These are phyloP conservation scores for Xylaria polymorpha DNA, from an alignment of 2,329 filamentous ascomycete species.

Conservation along the genomic window DNA sequence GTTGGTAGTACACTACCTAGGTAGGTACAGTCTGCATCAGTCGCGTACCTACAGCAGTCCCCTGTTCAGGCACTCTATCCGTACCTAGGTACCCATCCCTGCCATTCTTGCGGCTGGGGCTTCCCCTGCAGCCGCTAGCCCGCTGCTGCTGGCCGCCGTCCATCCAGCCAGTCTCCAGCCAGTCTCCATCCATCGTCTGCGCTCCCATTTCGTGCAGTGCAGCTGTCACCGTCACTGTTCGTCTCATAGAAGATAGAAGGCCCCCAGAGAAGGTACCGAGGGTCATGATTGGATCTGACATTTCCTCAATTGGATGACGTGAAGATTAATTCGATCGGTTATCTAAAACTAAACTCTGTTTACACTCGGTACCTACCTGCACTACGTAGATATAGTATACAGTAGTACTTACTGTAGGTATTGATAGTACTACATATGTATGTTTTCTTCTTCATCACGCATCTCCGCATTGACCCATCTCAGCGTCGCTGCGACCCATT, in stretches of 20 bases:
- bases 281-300: not conserved
- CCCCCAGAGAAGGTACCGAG: not conserved
- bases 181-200: no score
- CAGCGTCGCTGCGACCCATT: constrained; percentile 2
- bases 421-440: no score
- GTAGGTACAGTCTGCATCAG: no score
- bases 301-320: not conserved
- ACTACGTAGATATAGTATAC: not conserved
- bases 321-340: not conserved
- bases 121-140: constrained; percentile 21
- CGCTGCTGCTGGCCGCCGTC: no score
- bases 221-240: not conserved
- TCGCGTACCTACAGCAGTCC: not conserved
- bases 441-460: not conserved
- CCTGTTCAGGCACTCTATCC: not conserved
- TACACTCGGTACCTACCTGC: not conserved
- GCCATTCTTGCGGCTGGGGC: not conserved
- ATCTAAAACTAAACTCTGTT: not conserved
- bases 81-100: not conserved
- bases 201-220: not conserved
- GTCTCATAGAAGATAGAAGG: not conserved
- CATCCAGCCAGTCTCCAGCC: no score
- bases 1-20: not conserved
- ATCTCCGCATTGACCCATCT: constrained; percentile 1
- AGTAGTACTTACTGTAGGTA: no score